Evolutionary conservation across 2,329 filamentous ascomycete genomes (phyloP).

Genomic region (Davidsoniella eucalypti): DNA sequence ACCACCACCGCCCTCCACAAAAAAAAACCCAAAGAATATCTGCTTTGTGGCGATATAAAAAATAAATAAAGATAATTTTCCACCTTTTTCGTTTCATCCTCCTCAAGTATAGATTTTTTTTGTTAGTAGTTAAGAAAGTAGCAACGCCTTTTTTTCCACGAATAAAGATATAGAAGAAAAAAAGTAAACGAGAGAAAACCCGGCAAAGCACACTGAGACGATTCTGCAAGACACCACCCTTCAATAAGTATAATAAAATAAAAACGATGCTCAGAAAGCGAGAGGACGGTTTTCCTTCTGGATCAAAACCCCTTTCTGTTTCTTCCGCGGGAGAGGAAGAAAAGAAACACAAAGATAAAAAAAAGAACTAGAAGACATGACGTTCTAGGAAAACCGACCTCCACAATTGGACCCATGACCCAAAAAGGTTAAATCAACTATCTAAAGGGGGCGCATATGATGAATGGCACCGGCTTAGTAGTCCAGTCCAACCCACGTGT

Average conservation of each 20-base stretch:
- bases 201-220: too few relatives aligned
- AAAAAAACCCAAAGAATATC: too few relatives aligned
- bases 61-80: too few relatives aligned
- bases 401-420: slow-evolving; percentile 13
- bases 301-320: slow-evolving; percentile 4
- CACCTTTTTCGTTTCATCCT: too few relatives aligned
- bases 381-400: slow-evolving; percentile 8
- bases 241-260: too few relatives aligned
- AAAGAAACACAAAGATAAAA: neutral
- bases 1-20: neutral
- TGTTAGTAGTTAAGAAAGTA: too few relatives aligned
- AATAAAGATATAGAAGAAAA: neutral
- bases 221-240: too few relatives aligned
- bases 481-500: slow-evolving; percentile 13
- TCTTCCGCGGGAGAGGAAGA: too few relatives aligned
- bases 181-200: too few relatives aligned
- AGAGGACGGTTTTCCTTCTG: slow-evolving; percentile 18
- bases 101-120: too few relatives aligned
- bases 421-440: slow-evolving; percentile 15
- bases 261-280: slow-evolving; percentile 42
- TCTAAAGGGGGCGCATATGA: slow-evolving; percentile 16
- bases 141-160: too few relatives aligned
- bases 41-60: too few relatives aligned
- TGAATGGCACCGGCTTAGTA: slow-evolving; percentile 5
- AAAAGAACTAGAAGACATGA: neutral